Evolutionary conservation across 306 rosid genomes (phyloP), one percentile per base, ranked within the genome.

Genomic region (Gleditsia sinensis): DNA sequence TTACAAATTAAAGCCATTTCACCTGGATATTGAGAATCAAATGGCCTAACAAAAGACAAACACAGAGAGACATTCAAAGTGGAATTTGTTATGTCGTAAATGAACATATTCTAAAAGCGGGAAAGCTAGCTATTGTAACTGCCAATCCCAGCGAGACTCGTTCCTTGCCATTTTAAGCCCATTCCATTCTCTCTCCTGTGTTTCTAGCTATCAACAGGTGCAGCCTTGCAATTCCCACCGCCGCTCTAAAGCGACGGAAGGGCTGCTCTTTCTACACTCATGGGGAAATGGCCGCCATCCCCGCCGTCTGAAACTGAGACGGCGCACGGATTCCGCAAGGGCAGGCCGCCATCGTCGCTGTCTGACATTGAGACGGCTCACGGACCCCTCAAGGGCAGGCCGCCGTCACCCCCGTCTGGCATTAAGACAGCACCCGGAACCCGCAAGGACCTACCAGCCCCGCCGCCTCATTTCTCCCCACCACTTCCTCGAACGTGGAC

Each of bases 401-500:
- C 6, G 28, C 78, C 10, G 42, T 63, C 67, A 67, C 81, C 83
- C 0, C 86, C 77, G 2, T 14, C 13, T 3, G 42, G 30, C 23
- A 5, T 28, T 7, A 40, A 58, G 1, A 8, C 40, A 13, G 40
- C 11, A 0, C 40, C 14, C 16, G 64, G 42, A 28, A 40, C 40
- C 3, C 40, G 1, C 75, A 69, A 32, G 48, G 24, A 42, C 65
- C 79, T 30, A 57, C 43, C 48, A 39, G 74, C 72, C 25, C 25
- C 53, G 11, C 53, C 57, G 2, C 95, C 92, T 0, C 83, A 27
- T 39, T 83, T 67, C 69, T 77, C 67, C 8, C 74, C 83, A 3
- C 92, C 92, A 2, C 72, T 33, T 0, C 80, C 94, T 0, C 36
- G 62, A 25, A 76, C 75, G 42, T 91, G 96, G 97, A 46, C 79